phyloP scores from a whole-genome alignment of 108 stramenopile genomes.

The Pseudonitzschia pungens region DNA sequence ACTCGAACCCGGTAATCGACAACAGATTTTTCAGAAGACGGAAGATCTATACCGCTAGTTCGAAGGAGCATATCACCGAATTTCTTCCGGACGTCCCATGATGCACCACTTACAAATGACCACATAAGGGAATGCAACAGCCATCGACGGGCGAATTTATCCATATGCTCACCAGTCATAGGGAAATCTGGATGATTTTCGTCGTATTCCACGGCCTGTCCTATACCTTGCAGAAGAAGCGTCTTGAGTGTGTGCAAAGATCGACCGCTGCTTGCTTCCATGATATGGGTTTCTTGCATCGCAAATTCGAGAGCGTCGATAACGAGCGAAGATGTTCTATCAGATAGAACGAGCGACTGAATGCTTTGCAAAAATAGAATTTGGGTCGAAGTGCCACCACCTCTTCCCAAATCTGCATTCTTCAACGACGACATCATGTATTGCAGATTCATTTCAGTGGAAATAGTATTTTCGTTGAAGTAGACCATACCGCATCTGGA shows the following conservation, averaged over 20 bases:
- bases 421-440: conserved; percentile 57
- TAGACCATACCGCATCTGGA: conserved; percentile 98
- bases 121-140: conserved; percentile 90
- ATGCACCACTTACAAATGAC: conserved; percentile 91
- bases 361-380: conserved; percentile 71
- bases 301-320: conserved; percentile 80
- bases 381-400: conserved; percentile 55
- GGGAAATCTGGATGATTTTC: conserved; percentile 97
- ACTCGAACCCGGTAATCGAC: conserved; percentile 88
- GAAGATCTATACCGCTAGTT: conserved; percentile 73
- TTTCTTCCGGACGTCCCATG: conserved; percentile 78
- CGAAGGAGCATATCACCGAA: conserved; percentile 76
- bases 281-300: conserved; percentile 78
- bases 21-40: conserved; percentile 52
- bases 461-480: conserved; percentile 92
- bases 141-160: conserved; percentile 92
- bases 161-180: conserved; percentile 92
- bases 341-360: conserved; percentile 54
- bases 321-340: conserved; percentile 66
- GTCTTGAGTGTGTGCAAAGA: conserved; percentile 85
- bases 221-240: conserved; percentile 88
- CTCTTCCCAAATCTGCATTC: conserved; percentile 49
- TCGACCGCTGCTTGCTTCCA: conserved; percentile 86
- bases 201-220: conserved; percentile 86
- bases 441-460: conserved; percentile 76